Evolutionary conservation across 208 protist genomes (phyloP).

Genomic region (Leptomonas pyrrhocoris): DNA sequence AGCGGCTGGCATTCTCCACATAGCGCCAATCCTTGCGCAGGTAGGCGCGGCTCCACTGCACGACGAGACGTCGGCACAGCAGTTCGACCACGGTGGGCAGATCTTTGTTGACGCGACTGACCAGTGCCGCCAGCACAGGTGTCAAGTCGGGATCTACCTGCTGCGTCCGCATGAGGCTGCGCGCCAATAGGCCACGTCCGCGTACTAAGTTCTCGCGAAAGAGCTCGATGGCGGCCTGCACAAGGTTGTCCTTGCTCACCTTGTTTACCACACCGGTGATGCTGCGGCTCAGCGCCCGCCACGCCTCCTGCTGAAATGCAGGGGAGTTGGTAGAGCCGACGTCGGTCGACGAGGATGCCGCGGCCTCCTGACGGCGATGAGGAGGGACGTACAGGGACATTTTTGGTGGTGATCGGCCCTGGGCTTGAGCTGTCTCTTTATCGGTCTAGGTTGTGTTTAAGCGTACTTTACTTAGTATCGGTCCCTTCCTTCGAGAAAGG

Average conservation of each 20-base stretch:
- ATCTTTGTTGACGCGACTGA: conserved; percentile 97
- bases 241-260: conserved; percentile 94
- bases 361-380: conserved; percentile 50
- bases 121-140: conserved; percentile 95
- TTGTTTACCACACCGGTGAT: conserved; percentile 98
- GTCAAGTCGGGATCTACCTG: conserved; percentile 95
- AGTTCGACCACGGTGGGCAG: conserved; percentile 96
- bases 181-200: conserved; percentile 95
- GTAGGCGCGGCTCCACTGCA: conserved; percentile 88
- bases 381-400: conserved; percentile 83
- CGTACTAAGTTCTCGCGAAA: conserved; percentile 98
- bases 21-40: conserved; percentile 91
- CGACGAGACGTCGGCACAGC: conserved; percentile 91
- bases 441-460: too few species aligned
- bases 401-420: conserved; percentile 1
- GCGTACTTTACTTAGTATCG: not conserved
- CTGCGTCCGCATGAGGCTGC: conserved; percentile 95
- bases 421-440: too few species aligned
- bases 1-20: conserved; percentile 74
- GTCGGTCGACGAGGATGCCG: conserved; percentile 27
- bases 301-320: conserved; percentile 90
- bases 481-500: not conserved
- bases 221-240: conserved; percentile 93
- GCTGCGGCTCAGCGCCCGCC: conserved; percentile 96
- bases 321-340: conserved; percentile 30